These are phyloP conservation scores for Pythium volutum DNA, from an alignment of 352 stramenopile genomes.

Conservation along the genomic window DNA sequence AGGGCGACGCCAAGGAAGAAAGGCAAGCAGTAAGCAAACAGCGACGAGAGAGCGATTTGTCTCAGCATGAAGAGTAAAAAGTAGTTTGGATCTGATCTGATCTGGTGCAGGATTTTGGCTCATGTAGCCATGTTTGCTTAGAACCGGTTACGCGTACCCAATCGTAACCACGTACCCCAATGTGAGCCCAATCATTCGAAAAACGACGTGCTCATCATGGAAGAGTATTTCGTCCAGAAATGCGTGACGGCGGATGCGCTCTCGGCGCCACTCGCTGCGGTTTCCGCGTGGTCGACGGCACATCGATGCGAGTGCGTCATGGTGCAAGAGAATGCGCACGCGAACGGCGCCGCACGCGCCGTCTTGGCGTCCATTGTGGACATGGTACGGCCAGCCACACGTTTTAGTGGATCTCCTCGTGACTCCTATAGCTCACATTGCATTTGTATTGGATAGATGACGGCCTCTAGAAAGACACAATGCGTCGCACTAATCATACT, in stretches of 20 bases:
- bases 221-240: slow-evolving; percentile 61
- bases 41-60: neutral
- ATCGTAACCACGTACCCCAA: neutral
- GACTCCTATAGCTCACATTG: neutral
- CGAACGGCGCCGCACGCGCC: slow-evolving; percentile 46
- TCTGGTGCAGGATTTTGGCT: too few species aligned
- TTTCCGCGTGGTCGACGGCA: slow-evolving; percentile 29
- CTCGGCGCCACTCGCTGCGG: neutral
- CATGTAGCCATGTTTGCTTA: slow-evolving; percentile 5
- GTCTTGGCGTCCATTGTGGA: slow-evolving; percentile 48
- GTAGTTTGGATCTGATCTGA: too few species aligned
- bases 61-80: too few species aligned
- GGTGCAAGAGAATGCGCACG: slow-evolving; percentile 60
- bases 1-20: too few species aligned
- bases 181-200: neutral
- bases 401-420: neutral
- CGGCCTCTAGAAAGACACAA: slow-evolving; percentile 18
- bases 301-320: slow-evolving; percentile 53
- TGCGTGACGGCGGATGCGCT: slow-evolving; percentile 54
- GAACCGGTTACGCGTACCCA: neutral
- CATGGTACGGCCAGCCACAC: slow-evolving; percentile 24
- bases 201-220: slow-evolving; percentile 33
- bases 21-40: too few species aligned
- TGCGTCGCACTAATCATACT: slow-evolving; percentile 9
- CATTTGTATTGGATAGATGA: slow-evolving; percentile 4